Evolutionary conservation across 345 rosid species (phyloP).

Genomic region (Dovyalis caffra): DNA sequence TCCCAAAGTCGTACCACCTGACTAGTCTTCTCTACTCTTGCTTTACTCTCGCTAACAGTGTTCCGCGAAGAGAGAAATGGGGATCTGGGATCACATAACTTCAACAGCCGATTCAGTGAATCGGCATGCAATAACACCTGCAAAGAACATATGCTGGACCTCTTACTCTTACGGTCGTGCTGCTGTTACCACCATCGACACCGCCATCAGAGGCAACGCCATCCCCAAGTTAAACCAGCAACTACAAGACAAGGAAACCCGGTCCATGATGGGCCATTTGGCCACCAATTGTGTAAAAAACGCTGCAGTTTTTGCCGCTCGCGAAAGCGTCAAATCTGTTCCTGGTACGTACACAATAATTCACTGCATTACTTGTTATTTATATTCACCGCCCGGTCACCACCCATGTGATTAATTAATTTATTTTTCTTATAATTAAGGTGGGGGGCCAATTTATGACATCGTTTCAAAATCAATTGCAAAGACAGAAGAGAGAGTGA

Average conservation of each 20-base stretch:
- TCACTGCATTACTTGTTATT: not conserved
- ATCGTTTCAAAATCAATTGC: not conserved
- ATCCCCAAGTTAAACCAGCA: not conserved
- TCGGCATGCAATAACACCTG: not conserved
- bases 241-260: too few relatives aligned
- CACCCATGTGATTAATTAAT: too few relatives aligned
- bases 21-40: too few relatives aligned
- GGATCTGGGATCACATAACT: not conserved
- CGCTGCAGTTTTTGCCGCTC: not conserved
- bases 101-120: not conserved
- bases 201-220: not conserved
- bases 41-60: too few relatives aligned
- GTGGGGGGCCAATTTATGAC: not conserved
- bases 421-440: too few relatives aligned
- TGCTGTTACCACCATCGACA: not conserved
- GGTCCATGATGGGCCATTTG: not conserved
- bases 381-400: too few relatives aligned
- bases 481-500: not conserved
- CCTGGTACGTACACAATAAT: not conserved
- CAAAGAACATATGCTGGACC: not conserved
- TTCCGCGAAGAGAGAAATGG: not conserved
- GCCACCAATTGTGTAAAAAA: not conserved
- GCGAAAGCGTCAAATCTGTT: not conserved
- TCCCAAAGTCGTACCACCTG: too few relatives aligned
- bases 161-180: not conserved